Percentiles rank a stretch among this genome's conserved stretches.
Conservation (phyloP, 495 filamentous ascomycete species). For the Aspergillus bridgeri region DNA sequence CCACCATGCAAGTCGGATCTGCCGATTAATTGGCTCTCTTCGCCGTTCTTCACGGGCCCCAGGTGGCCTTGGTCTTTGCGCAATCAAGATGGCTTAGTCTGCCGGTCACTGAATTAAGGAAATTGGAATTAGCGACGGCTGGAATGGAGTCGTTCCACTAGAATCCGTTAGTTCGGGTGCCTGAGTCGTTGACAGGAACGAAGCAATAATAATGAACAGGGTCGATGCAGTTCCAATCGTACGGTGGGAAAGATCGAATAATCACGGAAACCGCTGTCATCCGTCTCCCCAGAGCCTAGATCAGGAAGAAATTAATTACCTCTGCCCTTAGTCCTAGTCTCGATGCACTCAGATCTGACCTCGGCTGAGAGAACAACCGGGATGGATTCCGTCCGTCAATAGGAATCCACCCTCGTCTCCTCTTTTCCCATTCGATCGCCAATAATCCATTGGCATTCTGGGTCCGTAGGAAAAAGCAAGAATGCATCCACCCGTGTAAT, state of each 20-base stretch:
- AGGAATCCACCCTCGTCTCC: neutral
- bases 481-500: conserved; percentile 9
- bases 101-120: conserved; percentile 1
- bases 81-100: conserved; percentile 4
- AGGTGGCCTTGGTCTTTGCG: conserved; percentile 9
- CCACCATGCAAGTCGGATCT: neutral
- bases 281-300: neutral
- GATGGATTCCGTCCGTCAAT: conserved; percentile 1
- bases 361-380: conserved; percentile 1
- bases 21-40: neutral
- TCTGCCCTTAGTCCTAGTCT: neutral
- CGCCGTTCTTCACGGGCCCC: conserved; percentile 7
- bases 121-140: neutral
- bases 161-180: neutral
- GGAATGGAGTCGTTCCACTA: neutral
- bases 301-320: neutral
- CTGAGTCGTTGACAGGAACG: neutral
- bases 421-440: neutral
- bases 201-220: too few species aligned
- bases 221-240: neutral
- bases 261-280: neutral
- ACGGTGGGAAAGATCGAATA: neutral
- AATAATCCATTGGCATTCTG: conserved; percentile 2
- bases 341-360: conserved; percentile 1
- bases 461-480: conserved; percentile 16